Evolutionary conservation across 2,329 filamentous ascomycete genomes (phyloP).

Genomic region (Akanthomyces muscarius): DNA sequence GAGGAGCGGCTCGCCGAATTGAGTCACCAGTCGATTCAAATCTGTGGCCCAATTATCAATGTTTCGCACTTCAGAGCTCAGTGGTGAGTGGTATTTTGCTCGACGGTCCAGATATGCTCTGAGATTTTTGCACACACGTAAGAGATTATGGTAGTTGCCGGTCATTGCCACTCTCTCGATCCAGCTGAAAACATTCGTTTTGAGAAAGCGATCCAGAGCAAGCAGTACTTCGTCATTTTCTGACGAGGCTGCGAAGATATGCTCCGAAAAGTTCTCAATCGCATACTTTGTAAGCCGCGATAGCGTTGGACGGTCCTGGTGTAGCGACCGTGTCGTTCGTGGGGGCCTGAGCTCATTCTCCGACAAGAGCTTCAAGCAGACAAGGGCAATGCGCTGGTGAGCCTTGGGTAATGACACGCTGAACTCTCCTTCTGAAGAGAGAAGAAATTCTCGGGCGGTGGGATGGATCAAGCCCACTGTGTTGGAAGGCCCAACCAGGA

Average conservation of each 20-base stretch:
- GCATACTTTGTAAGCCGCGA: slow-evolving; percentile 24
- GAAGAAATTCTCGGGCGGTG: slow-evolving; percentile 28
- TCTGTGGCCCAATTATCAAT: slow-evolving; percentile 31
- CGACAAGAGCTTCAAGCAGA: slow-evolving; percentile 25
- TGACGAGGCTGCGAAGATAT: slow-evolving; percentile 22
- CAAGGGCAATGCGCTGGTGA: slow-evolving; percentile 25
- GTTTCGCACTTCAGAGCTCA: slow-evolving; percentile 22
- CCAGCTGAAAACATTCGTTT: slow-evolving; percentile 27
- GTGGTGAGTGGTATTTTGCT: slow-evolving; percentile 23
- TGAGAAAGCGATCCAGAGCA: slow-evolving; percentile 25
- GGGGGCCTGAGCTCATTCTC: slow-evolving; percentile 1
- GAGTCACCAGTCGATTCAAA: slow-evolving; percentile 28
- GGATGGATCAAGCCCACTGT: slow-evolving; percentile 27
- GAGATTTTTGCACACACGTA: slow-evolving; percentile 24
- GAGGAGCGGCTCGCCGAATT: slow-evolving; percentile 29
- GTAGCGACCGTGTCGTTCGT: not conserved
- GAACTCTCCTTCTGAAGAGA: slow-evolving; percentile 26
- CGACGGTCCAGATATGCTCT: slow-evolving; percentile 25
- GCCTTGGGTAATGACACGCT: slow-evolving; percentile 21
- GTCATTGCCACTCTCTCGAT: slow-evolving; percentile 26
- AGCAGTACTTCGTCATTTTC: slow-evolving; percentile 22
- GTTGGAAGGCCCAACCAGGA: slow-evolving; percentile 23
- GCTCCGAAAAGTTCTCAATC: slow-evolving; percentile 26
- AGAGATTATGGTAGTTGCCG: slow-evolving; percentile 23
- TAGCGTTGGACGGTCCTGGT: not conserved